A percentile compares a stretch with the other conserved stretches of the same genome.
phyloP scores from a whole-genome alignment of 2,329 filamentous ascomycete genomes.

The Mycosphaerella sp. region DNA sequence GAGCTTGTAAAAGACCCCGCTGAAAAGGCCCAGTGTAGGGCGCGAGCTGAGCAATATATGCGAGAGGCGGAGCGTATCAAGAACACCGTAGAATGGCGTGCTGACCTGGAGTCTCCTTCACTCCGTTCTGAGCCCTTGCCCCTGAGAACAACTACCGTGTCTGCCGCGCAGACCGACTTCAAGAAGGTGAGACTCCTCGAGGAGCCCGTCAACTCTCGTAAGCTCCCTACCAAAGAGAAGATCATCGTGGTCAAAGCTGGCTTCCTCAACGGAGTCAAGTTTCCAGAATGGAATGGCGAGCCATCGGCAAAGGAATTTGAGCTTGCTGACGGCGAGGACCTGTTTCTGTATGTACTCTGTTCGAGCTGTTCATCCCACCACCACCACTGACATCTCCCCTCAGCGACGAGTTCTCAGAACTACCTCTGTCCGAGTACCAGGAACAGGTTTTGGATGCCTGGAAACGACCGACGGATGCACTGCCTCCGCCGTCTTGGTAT shows the following conservation, averaged over 20 bases:
- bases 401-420: slow-evolving; percentile 56
- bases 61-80: slow-evolving; percentile 73
- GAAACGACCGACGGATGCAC: slow-evolving; percentile 67
- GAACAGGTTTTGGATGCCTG: slow-evolving; percentile 72
- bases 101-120: neutral
- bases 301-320: slow-evolving; percentile 59
- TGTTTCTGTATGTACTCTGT: slow-evolving; percentile 56
- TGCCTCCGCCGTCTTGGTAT: slow-evolving; percentile 44
- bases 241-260: slow-evolving; percentile 72
- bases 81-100: slow-evolving; percentile 27
- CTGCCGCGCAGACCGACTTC: slow-evolving; percentile 2
- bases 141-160: neutral
- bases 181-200: slow-evolving; percentile 34
- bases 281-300: slow-evolving; percentile 73
- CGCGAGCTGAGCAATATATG: slow-evolving; percentile 64
- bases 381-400: slow-evolving; percentile 34
- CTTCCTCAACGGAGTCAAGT: slow-evolving; percentile 72
- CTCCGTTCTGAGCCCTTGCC: slow-evolving; percentile 8
- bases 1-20: slow-evolving; percentile 53
- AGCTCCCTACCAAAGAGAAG: slow-evolving; percentile 63
- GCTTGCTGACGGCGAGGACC: slow-evolving; percentile 41
- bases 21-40: slow-evolving; percentile 61
- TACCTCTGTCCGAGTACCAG: slow-evolving; percentile 70
- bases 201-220: slow-evolving; percentile 54
- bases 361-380: neutral